Percentiles rank a stretch among this genome's conserved stretches.
phyloP scores from a whole-genome alignment of 2,329 filamentous ascomycete genomes.

The Talaromyces verruculosus region DNA sequence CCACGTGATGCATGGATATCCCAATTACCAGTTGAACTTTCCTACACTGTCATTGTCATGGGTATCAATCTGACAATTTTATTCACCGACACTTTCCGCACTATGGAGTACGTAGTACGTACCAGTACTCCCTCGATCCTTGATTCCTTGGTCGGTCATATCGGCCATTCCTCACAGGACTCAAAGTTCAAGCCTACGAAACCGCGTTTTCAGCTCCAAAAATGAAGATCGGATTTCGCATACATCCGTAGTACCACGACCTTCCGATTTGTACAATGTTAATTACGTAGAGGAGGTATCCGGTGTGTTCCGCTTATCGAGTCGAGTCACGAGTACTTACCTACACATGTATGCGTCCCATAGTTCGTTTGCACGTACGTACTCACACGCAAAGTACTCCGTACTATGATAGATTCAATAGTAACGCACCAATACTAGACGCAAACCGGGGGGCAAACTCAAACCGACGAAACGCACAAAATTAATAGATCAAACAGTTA shows the following conservation, averaged over 20 bases:
- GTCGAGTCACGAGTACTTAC: neutral
- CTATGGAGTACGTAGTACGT: too few relatives aligned
- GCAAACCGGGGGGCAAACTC: neutral
- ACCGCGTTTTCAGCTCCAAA: slow-evolving; percentile 1
- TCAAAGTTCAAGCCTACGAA: neutral
- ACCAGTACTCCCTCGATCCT: too few relatives aligned
- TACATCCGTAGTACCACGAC: too few relatives aligned
- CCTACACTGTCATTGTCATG: neutral
- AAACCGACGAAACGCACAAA: neutral
- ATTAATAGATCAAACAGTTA: neutral
- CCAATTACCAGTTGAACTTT: neutral
- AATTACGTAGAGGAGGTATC: neutral
- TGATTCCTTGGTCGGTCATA: too few relatives aligned
- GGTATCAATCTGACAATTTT: neutral
- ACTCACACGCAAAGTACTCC: neutral
- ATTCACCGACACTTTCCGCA: neutral
- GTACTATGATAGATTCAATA: too few relatives aligned
- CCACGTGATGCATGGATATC: neutral
- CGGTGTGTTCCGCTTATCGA: neutral
- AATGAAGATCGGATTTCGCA: neutral
- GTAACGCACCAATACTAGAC: too few relatives aligned
- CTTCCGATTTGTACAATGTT: too few relatives aligned
- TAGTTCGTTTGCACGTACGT: neutral
- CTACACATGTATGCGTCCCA: neutral
- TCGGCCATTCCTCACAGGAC: too few relatives aligned